Conservation (phyloP, 179 eudicot species). For the Camellia oleifera region DNA sequence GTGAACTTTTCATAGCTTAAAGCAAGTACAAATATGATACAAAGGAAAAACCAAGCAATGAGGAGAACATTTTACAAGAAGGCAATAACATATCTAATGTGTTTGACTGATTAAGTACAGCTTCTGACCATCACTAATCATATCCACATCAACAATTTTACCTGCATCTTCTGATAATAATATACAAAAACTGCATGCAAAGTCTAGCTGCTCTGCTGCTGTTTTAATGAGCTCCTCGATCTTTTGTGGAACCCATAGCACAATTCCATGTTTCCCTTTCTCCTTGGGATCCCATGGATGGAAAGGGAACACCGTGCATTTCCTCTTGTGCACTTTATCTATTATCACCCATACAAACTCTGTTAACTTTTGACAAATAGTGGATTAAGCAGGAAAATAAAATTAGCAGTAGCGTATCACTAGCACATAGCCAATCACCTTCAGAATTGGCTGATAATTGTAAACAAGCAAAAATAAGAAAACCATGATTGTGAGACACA, state of each 20-base stretch:
- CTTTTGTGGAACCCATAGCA: constrained; percentile 75
- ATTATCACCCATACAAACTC: constrained; percentile 6
- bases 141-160: constrained; percentile 61
- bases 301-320: constrained; percentile 83
- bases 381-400: too few relatives aligned
- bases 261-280: constrained; percentile 47
- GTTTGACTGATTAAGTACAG: constrained; percentile 57
- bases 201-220: constrained; percentile 54
- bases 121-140: constrained; percentile 75
- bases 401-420: neutral
- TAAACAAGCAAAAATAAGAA: too few relatives aligned
- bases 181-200: constrained; percentile 33
- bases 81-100: constrained; percentile 13
- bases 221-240: constrained; percentile 57
- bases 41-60: neutral
- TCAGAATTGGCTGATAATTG: neutral
- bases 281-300: constrained; percentile 57
- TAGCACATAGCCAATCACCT: neutral
- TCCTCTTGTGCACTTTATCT: constrained; percentile 46
- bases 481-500: too few relatives aligned
- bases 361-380: neutral
- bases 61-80: too few relatives aligned
- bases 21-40: neutral
- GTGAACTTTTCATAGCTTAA: too few relatives aligned
- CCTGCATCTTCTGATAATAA: constrained; percentile 86